Conservation (phyloP, 345 rosid genomes). For the Mangifera indica region DNA sequence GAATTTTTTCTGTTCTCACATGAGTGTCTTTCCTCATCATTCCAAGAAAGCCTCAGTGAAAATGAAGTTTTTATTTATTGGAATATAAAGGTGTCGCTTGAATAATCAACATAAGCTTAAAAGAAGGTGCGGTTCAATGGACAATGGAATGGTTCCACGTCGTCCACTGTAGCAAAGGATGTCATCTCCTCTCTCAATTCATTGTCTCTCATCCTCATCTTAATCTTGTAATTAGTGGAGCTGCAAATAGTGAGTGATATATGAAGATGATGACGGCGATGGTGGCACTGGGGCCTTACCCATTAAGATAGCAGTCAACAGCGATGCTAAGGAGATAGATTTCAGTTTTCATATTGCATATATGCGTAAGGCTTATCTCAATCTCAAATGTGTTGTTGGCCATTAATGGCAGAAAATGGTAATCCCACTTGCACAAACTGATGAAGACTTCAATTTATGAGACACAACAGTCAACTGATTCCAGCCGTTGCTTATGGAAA, state of each 20-base stretch:
- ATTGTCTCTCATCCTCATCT: no score
- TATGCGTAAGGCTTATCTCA: slow-evolving; percentile 1
- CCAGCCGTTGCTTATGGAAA: neutral
- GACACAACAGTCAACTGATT: slow-evolving; percentile 8
- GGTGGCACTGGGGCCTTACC: no score
- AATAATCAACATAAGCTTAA: no score
- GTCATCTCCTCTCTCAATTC: neutral
- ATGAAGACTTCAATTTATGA: neutral
- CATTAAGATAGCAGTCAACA: neutral
- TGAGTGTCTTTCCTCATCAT: no score
- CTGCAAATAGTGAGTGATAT: no score
- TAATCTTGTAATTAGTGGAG: no score
- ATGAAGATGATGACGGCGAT: no score
- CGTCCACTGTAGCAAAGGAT: neutral
- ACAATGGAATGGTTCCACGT: neutral
- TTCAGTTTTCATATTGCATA: neutral
- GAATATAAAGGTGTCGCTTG: no score
- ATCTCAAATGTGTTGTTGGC: neutral
- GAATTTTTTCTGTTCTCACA: no score
- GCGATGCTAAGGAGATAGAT: neutral
- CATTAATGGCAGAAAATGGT: slow-evolving; percentile 10
- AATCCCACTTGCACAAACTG: slow-evolving; percentile 24
- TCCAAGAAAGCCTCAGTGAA: no score
- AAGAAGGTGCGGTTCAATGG: neutral
- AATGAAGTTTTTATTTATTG: no score